phyloP scores from a whole-genome alignment of 2,329 filamentous ascomycete species.

The Mollisiaceae sp. region DNA sequence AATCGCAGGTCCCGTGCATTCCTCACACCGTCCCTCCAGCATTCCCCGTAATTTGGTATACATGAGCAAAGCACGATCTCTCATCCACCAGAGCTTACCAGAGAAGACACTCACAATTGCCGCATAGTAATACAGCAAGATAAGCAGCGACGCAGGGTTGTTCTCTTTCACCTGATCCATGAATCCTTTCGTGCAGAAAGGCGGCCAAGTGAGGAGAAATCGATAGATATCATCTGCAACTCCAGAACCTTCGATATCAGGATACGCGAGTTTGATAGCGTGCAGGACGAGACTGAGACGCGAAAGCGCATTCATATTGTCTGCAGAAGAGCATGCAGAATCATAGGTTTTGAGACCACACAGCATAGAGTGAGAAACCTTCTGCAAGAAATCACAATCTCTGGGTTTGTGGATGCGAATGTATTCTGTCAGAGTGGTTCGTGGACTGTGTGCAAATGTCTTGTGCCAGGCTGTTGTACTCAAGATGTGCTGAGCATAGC shows the following conservation, averaged over 20 bases:
- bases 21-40: background rate
- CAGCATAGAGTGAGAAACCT: constrained; percentile 7
- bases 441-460: constrained; percentile 18
- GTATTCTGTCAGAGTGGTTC: background rate
- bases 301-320: constrained; percentile 12
- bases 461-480: constrained; percentile 1
- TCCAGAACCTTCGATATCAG: constrained; percentile 4
- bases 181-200: constrained; percentile 18
- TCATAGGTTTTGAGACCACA: constrained; percentile 14
- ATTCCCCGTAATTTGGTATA: background rate
- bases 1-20: background rate
- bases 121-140: constrained; percentile 23
- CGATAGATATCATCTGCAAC: constrained; percentile 17
- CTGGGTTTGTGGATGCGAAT: background rate
- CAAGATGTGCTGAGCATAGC: constrained; percentile 5
- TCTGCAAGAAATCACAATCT: background rate
- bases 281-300: constrained; percentile 13
- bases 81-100: constrained; percentile 23
- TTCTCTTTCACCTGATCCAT: constrained; percentile 14
- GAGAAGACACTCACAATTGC: constrained; percentile 14
- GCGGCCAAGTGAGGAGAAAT: constrained; percentile 23
- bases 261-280: constrained; percentile 12
- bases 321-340: background rate
- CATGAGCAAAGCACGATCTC: constrained; percentile 19
- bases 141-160: constrained; percentile 15